Conservation (phyloP, 1,284 basidiomycete species). For the Pseudozyma pruni region DNA sequence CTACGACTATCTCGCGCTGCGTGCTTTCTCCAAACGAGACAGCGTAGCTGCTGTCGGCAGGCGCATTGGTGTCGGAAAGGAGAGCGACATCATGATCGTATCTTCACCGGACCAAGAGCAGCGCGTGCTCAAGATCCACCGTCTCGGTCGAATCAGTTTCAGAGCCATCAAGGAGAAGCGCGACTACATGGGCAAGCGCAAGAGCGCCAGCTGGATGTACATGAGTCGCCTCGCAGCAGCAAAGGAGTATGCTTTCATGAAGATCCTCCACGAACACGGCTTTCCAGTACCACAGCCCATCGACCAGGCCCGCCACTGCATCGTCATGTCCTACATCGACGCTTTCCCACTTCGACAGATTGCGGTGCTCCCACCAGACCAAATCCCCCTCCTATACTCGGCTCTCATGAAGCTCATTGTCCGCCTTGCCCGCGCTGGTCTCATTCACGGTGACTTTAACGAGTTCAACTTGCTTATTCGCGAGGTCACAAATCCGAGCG, state of each 20-base stretch:
- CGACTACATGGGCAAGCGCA: constrained; percentile 94
- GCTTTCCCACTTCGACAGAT: constrained; percentile 97
- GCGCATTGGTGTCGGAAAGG: constrained; percentile 98
- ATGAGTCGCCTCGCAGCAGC: constrained; percentile 95
- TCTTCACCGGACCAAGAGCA: constrained; percentile 83
- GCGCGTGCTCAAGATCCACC: constrained; percentile 90
- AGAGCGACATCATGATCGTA: constrained; percentile 95
- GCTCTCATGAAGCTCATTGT: constrained; percentile 95
- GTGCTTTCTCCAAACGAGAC: constrained; percentile 81
- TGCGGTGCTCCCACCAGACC: constrained; percentile 78
- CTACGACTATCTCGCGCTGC: constrained; percentile 93
- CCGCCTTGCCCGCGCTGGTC: constrained; percentile 87
- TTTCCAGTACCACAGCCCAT: constrained; percentile 94
- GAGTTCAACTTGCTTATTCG: constrained; percentile 98
- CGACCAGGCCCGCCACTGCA: constrained; percentile 92
- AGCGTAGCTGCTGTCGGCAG: constrained; percentile 77
- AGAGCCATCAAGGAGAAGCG: constrained; percentile 95
- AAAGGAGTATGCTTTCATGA: constrained; percentile 99
- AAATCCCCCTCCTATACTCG: constrained; percentile 86
- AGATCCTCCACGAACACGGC: constrained; percentile 91
- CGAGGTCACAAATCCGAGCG: constrained; percentile 59
- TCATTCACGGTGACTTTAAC: constrained; percentile 99
- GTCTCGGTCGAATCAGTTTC: constrained; percentile 94
- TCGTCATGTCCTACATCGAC: constrained; percentile 95
- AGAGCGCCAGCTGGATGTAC: constrained; percentile 99